Evolutionary conservation across 202 grass and related monocot species (phyloP), one percentile per base, ranked within the genome.

Genomic region (Setaria italica): DNA sequence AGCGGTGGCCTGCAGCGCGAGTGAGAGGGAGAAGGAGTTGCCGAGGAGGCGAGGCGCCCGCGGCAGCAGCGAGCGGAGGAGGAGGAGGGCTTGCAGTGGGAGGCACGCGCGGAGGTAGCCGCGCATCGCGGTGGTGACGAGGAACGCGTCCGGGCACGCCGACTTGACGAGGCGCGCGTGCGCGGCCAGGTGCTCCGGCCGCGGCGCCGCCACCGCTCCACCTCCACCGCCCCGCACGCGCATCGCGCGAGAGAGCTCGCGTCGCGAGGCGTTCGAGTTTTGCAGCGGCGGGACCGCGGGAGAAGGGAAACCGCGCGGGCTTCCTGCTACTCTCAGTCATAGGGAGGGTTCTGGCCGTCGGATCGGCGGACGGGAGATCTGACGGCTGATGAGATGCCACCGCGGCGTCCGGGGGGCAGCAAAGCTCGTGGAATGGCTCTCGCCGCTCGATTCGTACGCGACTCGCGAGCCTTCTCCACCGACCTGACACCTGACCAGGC

Each of bases 1-100:
- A 3, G 77, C 7, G 47, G 77, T 35, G 1, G 85, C 77, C 84
- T 90, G 90, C 4, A 95, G 81, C 50, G 84, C 47, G 48, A 90
- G 82, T 2, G 86, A 89, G 62, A 95, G 88, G 35, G 80, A 85
- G 81, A 91, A 90, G 73, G 86, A 92, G 76, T 90, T 90, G 77
- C 59, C 72, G 54, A 74, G 56, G 47, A 87, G 55, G 77, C 67
- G 62, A 11, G 67, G 80, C 16, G 57, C 57, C 34, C 85, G 83
- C 30, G 84, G 59, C 76, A 87, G 84, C 76, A 90, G 78, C 2
- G 58, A 74, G 53, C 63, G 83, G 35, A 90, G 81, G 5, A 62
- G 67, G 35, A 79, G 71, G 15, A 90, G 53, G 2, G 67, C 49
- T 4, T 71, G 66, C 15, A 65, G 85, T 14, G 82, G 80, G 41